Base-by-base conservation (phyloP, 768 basidiomycete species). In the Suillus americanus region DNA sequence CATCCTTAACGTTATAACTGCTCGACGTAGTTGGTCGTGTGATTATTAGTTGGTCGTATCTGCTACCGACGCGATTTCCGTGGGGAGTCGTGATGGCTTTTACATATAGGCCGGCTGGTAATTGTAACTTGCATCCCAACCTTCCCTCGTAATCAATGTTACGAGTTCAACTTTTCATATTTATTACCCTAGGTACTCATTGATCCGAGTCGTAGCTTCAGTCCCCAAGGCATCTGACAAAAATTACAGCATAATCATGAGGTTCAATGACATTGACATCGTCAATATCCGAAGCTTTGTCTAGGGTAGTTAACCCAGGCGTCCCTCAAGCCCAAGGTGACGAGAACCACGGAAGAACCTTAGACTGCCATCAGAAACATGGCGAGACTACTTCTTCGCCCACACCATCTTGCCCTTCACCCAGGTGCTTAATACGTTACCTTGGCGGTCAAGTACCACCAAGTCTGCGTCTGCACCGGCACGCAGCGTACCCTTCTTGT, bases 401-500 rank as follows among this genome's bases (percentile, higher is more conserved):
- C 91, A 94, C 9, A 88, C 89, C 70, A 89, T 82, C 74, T 83
- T 86, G 6, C 92, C 94, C 67, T 79, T 84, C 23, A 95, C 87
- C 91, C 91, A 93, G 14, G 91, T 91, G 66, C 83, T 84, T 41
- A 88, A 75, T 18, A 91, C 87, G 55, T 81, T 78, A 4, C 92
- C 92, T 56, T 83, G 80, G 63, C 82, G 80, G 71, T 92, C 88
- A 54, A 95, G 83, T 33, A 95, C 86, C 45, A 89, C 85, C 43
- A 97, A 78, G 77, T 97, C 95, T 10, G 94, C 95, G 73, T 95
- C 91, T 37, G 88, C 91, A n/a, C 92, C 94, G 1, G 90, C 78
- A 56, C 89, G 83, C 28, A 96, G 79, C 23, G 90, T 90, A 28
- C 95, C 94, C 78, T 95, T 97, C 68, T 79, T 85, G 64, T 87